phyloP scores from a whole-genome alignment of 495 filamentous ascomycete genomes.

The Penicillium taxi region DNA sequence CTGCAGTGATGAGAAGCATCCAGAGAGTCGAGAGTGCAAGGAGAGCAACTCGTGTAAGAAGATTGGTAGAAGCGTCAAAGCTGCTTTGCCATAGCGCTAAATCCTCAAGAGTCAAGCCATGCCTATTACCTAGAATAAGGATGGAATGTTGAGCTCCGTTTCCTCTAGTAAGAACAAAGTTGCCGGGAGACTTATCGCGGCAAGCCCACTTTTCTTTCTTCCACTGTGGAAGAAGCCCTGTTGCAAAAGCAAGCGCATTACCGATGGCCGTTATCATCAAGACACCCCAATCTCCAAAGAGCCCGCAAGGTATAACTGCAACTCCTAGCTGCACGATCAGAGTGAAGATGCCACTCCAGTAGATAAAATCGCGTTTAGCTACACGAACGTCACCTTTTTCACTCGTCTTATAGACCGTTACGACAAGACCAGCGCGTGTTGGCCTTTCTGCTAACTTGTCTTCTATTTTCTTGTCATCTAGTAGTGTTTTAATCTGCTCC shows the following conservation, averaged over 20 bases:
- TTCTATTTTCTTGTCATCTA: constrained; percentile 5
- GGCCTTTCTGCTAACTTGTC: constrained; percentile 6
- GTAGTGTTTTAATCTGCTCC: constrained; percentile 3
- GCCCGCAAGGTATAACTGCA: constrained; percentile 33
- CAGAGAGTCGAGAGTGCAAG: constrained; percentile 27
- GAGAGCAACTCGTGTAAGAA: constrained; percentile 8
- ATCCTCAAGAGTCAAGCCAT: constrained; percentile 41
- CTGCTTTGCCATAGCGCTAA: constrained; percentile 27
- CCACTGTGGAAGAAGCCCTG: constrained; percentile 40
- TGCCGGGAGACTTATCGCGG: constrained; percentile 16
- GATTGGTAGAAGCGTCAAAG: constrained; percentile 9
- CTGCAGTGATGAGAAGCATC: constrained; percentile 33
- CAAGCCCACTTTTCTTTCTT: constrained; percentile 44
- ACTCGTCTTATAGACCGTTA: constrained; percentile 14
- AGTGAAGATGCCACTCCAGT: constrained; percentile 26
- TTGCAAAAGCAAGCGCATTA: constrained; percentile 27
- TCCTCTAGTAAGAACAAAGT: constrained; percentile 33
- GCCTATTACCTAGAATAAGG: constrained; percentile 27
- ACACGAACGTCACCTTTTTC: constrained; percentile 4
- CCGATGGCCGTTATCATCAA: constrained; percentile 36
- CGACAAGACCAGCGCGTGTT: constrained; percentile 12
- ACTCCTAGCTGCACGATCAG: constrained; percentile 39
- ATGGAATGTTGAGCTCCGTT: constrained; percentile 41
- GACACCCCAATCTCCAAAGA: constrained; percentile 38
- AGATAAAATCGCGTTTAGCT: constrained; percentile 21